Percentiles rank a stretch among this genome's conserved stretches.
These are phyloP conservation scores for Fusarium mundagurra DNA, from an alignment of 2,329 filamentous ascomycete genomes.

Conservation along the genomic window DNA sequence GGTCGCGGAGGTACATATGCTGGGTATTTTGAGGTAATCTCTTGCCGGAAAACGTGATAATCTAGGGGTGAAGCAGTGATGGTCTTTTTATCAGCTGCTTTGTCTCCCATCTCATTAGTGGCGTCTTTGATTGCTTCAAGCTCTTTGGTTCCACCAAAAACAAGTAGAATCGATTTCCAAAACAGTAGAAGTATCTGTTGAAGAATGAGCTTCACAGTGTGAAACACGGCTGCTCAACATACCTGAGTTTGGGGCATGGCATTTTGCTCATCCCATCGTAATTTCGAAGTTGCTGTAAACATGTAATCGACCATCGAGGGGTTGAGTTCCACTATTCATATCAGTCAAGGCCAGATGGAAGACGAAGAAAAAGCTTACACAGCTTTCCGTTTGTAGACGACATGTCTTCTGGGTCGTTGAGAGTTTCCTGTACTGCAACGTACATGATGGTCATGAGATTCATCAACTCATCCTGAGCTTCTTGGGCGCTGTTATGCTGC, in stretches of 20 bases:
- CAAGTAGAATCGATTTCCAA: conserved; percentile 90
- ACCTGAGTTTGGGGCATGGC: conserved; percentile 71
- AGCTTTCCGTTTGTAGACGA: conserved; percentile 59
- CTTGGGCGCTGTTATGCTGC: conserved; percentile 56
- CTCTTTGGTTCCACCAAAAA: conserved; percentile 82
- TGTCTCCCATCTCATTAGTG: conserved; percentile 68
- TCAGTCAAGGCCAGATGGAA: conserved; percentile 10
- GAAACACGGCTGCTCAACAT: conserved; percentile 36
- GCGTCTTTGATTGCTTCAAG: conserved; percentile 78
- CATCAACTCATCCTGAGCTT: conserved; percentile 68
- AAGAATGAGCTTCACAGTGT: conserved; percentile 31
- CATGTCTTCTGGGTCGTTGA: conserved; percentile 63
- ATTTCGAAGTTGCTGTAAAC: conserved; percentile 72
- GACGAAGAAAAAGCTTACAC: conserved; percentile 51
- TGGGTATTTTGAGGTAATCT: conserved; percentile 97
- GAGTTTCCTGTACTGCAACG: conserved; percentile 64
- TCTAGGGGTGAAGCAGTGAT: conserved; percentile 95
- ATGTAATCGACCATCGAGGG: conserved; percentile 78
- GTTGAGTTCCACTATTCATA: conserved; percentile 61
- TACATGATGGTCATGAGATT: conserved; percentile 73
- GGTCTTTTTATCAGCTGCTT: conserved; percentile 74
- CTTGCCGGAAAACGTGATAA: conserved; percentile 95
- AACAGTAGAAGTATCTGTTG: conserved; percentile 78
- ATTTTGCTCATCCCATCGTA: conserved; percentile 78
- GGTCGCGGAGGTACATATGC: conserved; percentile 91